Percentiles rank a stretch among this genome's conserved stretches.
These are phyloP conservation scores for Austroboletus olivaceoglutinosus DNA, from an alignment of 1,284 basidiomycete species.

Conservation along the genomic window DNA sequence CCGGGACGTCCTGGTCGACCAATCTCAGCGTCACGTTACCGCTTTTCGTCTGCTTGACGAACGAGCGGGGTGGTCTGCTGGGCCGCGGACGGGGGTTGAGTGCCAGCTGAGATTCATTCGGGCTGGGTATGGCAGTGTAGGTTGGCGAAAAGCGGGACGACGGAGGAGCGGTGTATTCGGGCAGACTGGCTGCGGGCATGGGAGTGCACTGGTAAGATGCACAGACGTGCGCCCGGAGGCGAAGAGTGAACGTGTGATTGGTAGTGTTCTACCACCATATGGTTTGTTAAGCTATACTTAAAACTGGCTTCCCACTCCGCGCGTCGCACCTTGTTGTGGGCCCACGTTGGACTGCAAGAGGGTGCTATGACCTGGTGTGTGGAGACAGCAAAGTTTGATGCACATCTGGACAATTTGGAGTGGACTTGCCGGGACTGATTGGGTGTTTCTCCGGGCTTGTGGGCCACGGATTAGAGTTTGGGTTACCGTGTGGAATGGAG, in stretches of 20 bases:
- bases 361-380: neutral
- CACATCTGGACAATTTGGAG: neutral
- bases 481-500: slow-evolving; percentile 5
- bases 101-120: slow-evolving; percentile 52
- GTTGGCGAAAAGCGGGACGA: slow-evolving; percentile 34
- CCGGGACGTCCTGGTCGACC: slow-evolving; percentile 49
- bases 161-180: slow-evolving; percentile 41
- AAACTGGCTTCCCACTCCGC: slow-evolving; percentile 35
- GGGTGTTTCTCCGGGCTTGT: neutral
- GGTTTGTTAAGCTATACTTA: slow-evolving; percentile 34
- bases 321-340: slow-evolving; percentile 11
- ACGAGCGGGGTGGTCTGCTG: slow-evolving; percentile 44
- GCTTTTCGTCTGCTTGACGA: slow-evolving; percentile 59
- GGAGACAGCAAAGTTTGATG: slow-evolving; percentile 1
- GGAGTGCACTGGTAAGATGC: slow-evolving; percentile 20
- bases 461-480: neutral
- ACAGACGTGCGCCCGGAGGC: neutral
- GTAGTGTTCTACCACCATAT: slow-evolving; percentile 25
- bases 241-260: slow-evolving; percentile 26
- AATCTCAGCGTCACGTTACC: slow-evolving; percentile 53
- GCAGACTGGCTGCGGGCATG: slow-evolving; percentile 48
- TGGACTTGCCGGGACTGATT: neutral
- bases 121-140: slow-evolving; percentile 47
- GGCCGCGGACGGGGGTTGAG: slow-evolving; percentile 45
- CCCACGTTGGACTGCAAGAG: slow-evolving; percentile 2